Percentiles rank a stretch among this genome's conserved stretches.
Evolutionary conservation across 1,139 yeast species (phyloP).

Genomic region (Zygosaccharomyces sapae): DNA sequence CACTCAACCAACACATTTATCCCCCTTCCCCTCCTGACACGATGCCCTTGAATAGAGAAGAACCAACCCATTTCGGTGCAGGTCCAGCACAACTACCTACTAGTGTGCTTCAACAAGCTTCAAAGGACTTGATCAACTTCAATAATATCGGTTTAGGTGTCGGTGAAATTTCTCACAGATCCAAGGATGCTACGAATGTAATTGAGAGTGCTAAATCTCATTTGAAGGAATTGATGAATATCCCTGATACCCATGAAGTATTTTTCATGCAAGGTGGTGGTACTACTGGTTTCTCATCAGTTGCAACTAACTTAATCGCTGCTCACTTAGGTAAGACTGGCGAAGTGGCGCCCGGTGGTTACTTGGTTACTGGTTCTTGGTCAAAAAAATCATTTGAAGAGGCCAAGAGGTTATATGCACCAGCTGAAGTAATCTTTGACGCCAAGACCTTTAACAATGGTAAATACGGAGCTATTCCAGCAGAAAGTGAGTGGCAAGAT

Average conservation of each 20-base stretch:
- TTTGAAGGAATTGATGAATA: conserved; percentile 55
- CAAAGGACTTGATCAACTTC: conserved; percentile 70
- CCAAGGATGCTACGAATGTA: conserved; percentile 71
- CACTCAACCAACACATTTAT: not conserved
- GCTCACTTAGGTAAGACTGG: conserved; percentile 63
- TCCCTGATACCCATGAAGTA: conserved; percentile 92
- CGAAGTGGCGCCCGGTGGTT: conserved; percentile 74
- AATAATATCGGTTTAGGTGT: conserved; percentile 71
- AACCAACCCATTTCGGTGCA: conserved; percentile 89
- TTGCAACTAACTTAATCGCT: conserved; percentile 79
- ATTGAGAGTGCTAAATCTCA: conserved; percentile 72
- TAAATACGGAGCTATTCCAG: conserved; percentile 66
- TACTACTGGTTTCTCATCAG: conserved; percentile 87
- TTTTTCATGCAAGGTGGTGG: conserved; percentile 98
- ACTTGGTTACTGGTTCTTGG: conserved; percentile 91
- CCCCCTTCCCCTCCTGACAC: not conserved
- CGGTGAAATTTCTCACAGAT: conserved; percentile 95
- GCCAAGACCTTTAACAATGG: conserved; percentile 50
- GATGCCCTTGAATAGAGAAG: conserved; percentile 53
- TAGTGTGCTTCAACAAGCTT: conserved; percentile 79
- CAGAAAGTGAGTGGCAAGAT: conserved; percentile 57
- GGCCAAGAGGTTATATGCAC: conserved; percentile 77
- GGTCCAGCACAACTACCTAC: conserved; percentile 95
- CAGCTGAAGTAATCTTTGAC: conserved; percentile 64
- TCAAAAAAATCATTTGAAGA: conserved; percentile 83